Evolutionary conservation across 352 stramenopile species (phyloP), one percentile per base, ranked within the genome.

Genomic region (Phytophthora rubi): DNA sequence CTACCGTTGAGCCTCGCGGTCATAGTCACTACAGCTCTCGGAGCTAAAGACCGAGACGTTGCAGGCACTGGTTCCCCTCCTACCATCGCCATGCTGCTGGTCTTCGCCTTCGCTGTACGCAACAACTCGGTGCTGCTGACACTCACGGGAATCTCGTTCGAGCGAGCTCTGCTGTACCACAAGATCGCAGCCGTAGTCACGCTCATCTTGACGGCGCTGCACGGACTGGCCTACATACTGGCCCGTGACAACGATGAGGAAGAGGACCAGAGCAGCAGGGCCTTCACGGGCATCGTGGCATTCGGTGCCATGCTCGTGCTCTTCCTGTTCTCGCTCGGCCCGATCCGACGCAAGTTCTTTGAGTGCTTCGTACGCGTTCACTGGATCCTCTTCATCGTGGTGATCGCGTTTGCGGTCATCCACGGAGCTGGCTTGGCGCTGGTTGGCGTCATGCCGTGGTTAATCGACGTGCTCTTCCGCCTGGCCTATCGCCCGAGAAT

Each of bases 71-170:
- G 76, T 6, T 37, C 49, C 7, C 49, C 68, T 1, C 73, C 79
- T 8, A 52, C 55, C 9, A 15, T 84, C 42, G 54, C 67, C 7
- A 59, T 86, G 59, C n/a, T 77, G 13, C 6, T 81, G 15, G 62
- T 77, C 4, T 82, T 84, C 53, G 64, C 62, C 10, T 53, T 86
- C 2, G 62, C 71, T 6, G 59, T 86, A 7, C 61, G 79, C 44
- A 83, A 84, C 73, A 86, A 86, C 53, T 74, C 71, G 32, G 54
- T 81, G 51, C 61, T 86, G 49, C 52, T 81, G 37, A n/a, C 49
- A 5, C 18, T 71, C 23, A 83, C 74, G 9, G 76, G 76, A 2
- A 59, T 84, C n/a, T 69, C 79, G 3, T 86, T 82, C 49, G 79
- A 86, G 30, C 76, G 79, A 9, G 71, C 68, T 26, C 53, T 86